A percentile compares a stretch with the other conserved stretches of the same genome.
Evolutionary conservation across 768 basidiomycete species (phyloP).

Genomic region (Tricholoma hemisulphureum): DNA sequence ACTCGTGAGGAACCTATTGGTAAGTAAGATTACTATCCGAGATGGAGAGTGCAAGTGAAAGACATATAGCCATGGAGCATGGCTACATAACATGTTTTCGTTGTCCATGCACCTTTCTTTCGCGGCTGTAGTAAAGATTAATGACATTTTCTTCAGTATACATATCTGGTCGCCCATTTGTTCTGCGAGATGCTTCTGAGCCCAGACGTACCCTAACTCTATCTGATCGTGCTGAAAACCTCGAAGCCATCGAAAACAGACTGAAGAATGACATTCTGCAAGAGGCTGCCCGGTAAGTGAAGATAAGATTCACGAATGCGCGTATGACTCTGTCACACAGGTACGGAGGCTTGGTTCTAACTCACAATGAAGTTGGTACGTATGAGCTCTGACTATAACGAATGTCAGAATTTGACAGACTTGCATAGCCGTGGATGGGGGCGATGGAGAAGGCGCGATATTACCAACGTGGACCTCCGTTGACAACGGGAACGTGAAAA

Average conservation of each 20-base stretch:
- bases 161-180: slow-evolving; percentile 90
- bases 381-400: not conserved
- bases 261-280: slow-evolving; percentile 89
- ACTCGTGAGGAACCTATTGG: slow-evolving; percentile 95
- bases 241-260: slow-evolving; percentile 88
- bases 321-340: slow-evolving; percentile 33
- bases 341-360: slow-evolving; percentile 87
- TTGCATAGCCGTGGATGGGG: slow-evolving; percentile 48
- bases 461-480: slow-evolving; percentile 93
- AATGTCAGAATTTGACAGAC: not conserved
- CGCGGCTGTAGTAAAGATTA: slow-evolving; percentile 7
- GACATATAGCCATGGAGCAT: not conserved
- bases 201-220: slow-evolving; percentile 76
- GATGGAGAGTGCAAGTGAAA: not conserved
- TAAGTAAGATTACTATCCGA: slow-evolving; percentile 38
- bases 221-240: slow-evolving; percentile 91
- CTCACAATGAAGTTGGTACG: slow-evolving; percentile 89
- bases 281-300: slow-evolving; percentile 66
- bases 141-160: slow-evolving; percentile 51
- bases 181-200: slow-evolving; percentile 82
- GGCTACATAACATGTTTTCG: not conserved
- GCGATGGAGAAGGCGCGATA: slow-evolving; percentile 67
- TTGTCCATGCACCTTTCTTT: not conserved
- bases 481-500: slow-evolving; percentile 78
- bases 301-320: not conserved